Conservation (phyloP, 441 rosid genomes). For the Populus hybrid region DNA sequence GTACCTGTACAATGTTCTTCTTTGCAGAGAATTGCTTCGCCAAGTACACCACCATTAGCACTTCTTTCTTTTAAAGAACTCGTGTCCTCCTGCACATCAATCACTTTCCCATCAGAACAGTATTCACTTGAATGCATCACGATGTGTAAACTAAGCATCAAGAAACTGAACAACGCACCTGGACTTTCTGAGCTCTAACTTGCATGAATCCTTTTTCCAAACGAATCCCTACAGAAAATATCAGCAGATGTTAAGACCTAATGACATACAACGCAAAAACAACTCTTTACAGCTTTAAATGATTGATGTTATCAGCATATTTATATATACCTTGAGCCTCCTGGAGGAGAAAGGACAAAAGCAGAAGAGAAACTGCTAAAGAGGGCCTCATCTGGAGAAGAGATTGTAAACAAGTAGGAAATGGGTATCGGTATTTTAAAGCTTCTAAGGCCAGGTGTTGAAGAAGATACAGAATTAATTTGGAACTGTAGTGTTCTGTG, state of each 20-base stretch:
- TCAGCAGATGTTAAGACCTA: slow-evolving; percentile 4
- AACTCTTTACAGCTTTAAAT: background rate
- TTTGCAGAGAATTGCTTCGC: slow-evolving; percentile 24
- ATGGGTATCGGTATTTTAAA: background rate
- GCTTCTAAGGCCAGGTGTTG: background rate
- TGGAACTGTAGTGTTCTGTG: too few relatives aligned
- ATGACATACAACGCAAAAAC: background rate
- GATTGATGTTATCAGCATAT: slow-evolving; percentile 6
- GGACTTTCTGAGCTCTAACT: slow-evolving; percentile 20
- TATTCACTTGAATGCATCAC: background rate
- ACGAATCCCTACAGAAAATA: slow-evolving; percentile 38
- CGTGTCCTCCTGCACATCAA: slow-evolving; percentile 14
- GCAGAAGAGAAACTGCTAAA: slow-evolving; percentile 29
- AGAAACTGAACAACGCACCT: slow-evolving; percentile 17
- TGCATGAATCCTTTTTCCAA: slow-evolving; percentile 30
- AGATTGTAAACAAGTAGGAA: background rate
- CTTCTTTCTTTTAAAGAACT: slow-evolving; percentile 12
- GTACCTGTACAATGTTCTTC: slow-evolving; percentile 29
- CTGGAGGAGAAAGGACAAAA: slow-evolving; percentile 25
- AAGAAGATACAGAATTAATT: background rate
- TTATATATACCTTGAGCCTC: slow-evolving; percentile 38
- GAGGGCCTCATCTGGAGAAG: slow-evolving; percentile 30
- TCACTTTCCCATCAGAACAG: background rate
- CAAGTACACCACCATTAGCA: slow-evolving; percentile 18
- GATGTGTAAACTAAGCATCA: background rate